Evolutionary conservation across 1,284 basidiomycete genomes (phyloP).

Genomic region (Peniophora sp.): DNA sequence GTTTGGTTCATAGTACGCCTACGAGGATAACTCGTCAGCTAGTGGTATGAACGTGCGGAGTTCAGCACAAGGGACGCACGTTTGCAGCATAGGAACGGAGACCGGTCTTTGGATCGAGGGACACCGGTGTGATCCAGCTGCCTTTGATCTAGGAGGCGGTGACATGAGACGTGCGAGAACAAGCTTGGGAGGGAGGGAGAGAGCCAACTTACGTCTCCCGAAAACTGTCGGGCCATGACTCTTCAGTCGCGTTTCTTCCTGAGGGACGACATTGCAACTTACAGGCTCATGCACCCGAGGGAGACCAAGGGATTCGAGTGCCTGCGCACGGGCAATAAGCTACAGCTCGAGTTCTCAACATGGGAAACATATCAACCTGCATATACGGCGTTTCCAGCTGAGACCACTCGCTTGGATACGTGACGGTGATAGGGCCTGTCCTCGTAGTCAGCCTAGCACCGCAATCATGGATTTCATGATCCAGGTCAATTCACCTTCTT

Average conservation of each 20-base stretch:
- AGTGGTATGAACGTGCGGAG: no score
- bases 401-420: not conserved
- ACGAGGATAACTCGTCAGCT: not conserved
- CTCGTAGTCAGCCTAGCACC: no score
- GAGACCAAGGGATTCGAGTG: not conserved
- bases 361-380: no score
- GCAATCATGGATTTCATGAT: not conserved
- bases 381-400: conserved; percentile 1
- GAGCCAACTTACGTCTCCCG: no score
- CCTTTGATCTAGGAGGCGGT: not conserved
- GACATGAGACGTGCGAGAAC: no score
- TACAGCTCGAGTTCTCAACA: no score
- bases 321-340: not conserved
- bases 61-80: no score
- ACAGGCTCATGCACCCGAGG: conserved; percentile 1
- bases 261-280: no score
- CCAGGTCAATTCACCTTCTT: not conserved
- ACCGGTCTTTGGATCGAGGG: not conserved
- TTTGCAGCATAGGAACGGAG: conserved; percentile 1
- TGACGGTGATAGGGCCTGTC: conserved; percentile 2
- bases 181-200: no score
- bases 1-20: conserved; percentile 17
- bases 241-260: no score
- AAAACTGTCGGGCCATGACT: no score
- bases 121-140: conserved; percentile 3